Evolutionary conservation across 352 stramenopile species (phyloP).

Genomic region (Phytopythium chamaehyphon): DNA sequence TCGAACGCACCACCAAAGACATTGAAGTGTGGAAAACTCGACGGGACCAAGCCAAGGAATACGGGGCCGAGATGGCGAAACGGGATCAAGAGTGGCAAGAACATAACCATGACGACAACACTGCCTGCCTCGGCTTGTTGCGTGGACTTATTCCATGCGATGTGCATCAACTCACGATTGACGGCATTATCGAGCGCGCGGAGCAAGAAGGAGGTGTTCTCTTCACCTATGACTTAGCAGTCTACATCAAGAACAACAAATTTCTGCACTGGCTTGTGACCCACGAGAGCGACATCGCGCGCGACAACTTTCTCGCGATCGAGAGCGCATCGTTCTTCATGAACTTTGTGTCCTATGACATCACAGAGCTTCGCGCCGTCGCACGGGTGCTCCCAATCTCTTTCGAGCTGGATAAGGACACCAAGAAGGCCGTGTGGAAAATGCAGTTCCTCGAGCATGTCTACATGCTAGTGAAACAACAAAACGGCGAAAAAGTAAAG

Average conservation of each 20-base stretch:
- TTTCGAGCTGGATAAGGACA: conserved; percentile 79
- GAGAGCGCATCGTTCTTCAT: conserved; percentile 57
- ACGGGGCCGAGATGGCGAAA: conserved; percentile 39
- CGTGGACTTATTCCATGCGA: conserved; percentile 46
- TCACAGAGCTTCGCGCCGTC: conserved; percentile 59
- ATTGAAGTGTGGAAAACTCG: conserved; percentile 68
- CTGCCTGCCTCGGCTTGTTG: conserved; percentile 30
- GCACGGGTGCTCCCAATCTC: conserved; percentile 37
- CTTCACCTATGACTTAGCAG: conserved; percentile 69
- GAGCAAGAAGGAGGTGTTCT: conserved; percentile 25
- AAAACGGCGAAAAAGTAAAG: conserved; percentile 52
- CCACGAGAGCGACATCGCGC: conserved; percentile 59
- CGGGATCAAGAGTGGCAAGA: conserved; percentile 46
- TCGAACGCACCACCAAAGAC: conserved; percentile 48
- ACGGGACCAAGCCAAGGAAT: conserved; percentile 56
- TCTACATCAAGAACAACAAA: conserved; percentile 77
- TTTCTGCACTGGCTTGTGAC: conserved; percentile 77
- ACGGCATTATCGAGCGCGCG: conserved; percentile 44
- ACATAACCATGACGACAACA: conserved; percentile 34
- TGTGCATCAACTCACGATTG: conserved; percentile 54
- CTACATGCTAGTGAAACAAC: conserved; percentile 42
- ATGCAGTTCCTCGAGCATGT: conserved; percentile 64
- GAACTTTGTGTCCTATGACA: conserved; percentile 65
- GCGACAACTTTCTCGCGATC: conserved; percentile 67
- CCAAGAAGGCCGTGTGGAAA: conserved; percentile 58